Percentiles rank a stretch among this genome's conserved stretches.
These are phyloP conservation scores for Prototheca stagnorum DNA, from an alignment of 163 green algal genomes.

Conservation along the genomic window DNA sequence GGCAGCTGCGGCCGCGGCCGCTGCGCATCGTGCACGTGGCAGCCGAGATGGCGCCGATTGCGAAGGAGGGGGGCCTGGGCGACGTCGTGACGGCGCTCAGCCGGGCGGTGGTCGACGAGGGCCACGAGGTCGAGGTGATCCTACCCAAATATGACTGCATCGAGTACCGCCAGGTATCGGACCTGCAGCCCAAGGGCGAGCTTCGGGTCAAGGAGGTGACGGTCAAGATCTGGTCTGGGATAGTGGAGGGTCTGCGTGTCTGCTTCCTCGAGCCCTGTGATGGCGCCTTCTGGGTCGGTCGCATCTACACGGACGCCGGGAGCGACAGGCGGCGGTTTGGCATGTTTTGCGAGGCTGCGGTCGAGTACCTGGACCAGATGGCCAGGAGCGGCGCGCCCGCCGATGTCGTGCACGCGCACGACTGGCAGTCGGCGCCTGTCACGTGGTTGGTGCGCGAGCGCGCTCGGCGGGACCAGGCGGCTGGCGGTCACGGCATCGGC, in stretches of 20 bases:
- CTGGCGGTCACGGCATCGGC: too few relatives aligned
- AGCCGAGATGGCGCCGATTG: conserved; percentile 96
- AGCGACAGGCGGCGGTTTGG: conserved; percentile 66
- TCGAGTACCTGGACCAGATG: conserved; percentile 78
- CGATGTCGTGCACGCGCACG: conserved; percentile 78
- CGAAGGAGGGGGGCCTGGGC: conserved; percentile 90
- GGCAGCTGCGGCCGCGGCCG: conserved; percentile 17
- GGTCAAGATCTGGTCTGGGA: conserved; percentile 38
- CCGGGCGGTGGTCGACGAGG: conserved; percentile 79
- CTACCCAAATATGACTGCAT: conserved; percentile 85
- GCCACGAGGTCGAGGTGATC: conserved; percentile 75
- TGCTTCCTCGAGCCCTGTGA: conserved; percentile 90
- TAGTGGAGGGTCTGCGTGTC: conserved; percentile 29
- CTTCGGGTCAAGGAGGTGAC: conserved; percentile 23
- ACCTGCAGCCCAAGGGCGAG: conserved; percentile 13
- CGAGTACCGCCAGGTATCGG: conserved; percentile 56
- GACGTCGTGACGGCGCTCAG: conserved; percentile 91
- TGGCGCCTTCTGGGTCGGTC: conserved; percentile 65
- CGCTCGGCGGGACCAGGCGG: not conserved
- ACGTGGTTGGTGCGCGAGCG: conserved; percentile 82
- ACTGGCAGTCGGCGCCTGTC: conserved; percentile 69
- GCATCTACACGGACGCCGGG: conserved; percentile 61
- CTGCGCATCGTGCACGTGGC: conserved; percentile 84
- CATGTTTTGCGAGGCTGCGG: conserved; percentile 81
- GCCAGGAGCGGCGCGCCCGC: conserved; percentile 47